Evolutionary conservation across 2,329 filamentous ascomycete species (phyloP), one percentile per base, ranked within the genome.

Genomic region (Phaeosphaeriaceae sp.): DNA sequence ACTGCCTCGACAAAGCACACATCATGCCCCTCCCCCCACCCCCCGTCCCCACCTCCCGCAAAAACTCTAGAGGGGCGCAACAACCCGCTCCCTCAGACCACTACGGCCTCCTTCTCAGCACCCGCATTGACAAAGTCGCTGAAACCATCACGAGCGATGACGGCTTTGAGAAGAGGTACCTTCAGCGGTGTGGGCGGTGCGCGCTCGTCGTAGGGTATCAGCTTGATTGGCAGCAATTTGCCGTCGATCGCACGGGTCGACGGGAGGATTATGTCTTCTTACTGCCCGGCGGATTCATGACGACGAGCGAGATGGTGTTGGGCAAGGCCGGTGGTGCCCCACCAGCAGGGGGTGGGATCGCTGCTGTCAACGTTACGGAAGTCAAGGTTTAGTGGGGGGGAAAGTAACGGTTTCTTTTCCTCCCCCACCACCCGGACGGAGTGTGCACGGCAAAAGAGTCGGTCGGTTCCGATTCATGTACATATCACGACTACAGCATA

Each of bases 151-250:
- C 80, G 1, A 76, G 81, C 9, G 78, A 81, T 53, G 83, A 87
- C 50, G 87, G 87, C 4, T 88, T 88, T 53, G 87, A 89, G 74
- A 88, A 87, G 75, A 73, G 87, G 15, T 76, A 81, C 48, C 59
- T 84, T 4, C 75, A 83, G 55, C 76, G 81, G 17, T 90, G 87
- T 71, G 79, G 76, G 11, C 73, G 86, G 47, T 89, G 87, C 74
- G 76, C 78, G 26, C 66, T 87, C 21, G 77, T 82, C 1, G 76
- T 88, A 36, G 87, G 83, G 21, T 90, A 89, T 74, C 77, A 82
- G 62, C 70, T 89, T 34, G 82, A 84, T 60, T 72, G 72, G 64
- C 72, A 75, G 43, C 81, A 83, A 66, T 84, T 71, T 50, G 54
- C 48, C 0, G 55, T 61, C 47, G 61, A 66, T 52, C 62, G 57